These are phyloP conservation scores for Brassica cretica DNA, from an alignment of 345 rosid species.

Conservation along the genomic window DNA sequence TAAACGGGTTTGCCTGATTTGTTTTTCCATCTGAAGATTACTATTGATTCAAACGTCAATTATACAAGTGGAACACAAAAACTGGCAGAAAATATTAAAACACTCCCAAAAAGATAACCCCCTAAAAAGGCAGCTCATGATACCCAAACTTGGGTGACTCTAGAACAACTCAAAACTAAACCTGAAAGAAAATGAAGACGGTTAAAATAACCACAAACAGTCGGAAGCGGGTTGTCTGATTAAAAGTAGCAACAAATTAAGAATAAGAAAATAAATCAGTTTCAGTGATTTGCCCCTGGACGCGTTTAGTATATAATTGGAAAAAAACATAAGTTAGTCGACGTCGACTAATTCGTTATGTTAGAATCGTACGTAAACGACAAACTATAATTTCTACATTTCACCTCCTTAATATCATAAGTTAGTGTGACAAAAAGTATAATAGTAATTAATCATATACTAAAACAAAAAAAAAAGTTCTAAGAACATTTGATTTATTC, in stretches of 20 bases:
- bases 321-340: background rate
- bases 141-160: background rate
- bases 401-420: background rate
- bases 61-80: background rate
- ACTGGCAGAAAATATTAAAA: background rate
- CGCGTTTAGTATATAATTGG: too few relatives aligned
- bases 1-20: constrained; percentile 5
- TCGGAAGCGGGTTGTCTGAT: background rate
- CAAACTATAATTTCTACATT: background rate
- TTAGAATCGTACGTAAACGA: background rate
- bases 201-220: background rate
- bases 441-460: background rate
- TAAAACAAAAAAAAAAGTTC: too few relatives aligned
- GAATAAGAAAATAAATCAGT: background rate
- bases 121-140: background rate
- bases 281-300: background rate
- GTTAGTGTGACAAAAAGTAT: background rate
- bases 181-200: background rate
- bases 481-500: too few relatives aligned
- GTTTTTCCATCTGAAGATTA: background rate
- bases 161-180: background rate
- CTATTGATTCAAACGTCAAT: background rate
- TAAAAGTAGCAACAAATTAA: background rate
- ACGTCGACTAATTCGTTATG: background rate
- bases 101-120: background rate